Conservation (phyloP, 75 land plant genomes). For the Sequoia sempervirens region DNA sequence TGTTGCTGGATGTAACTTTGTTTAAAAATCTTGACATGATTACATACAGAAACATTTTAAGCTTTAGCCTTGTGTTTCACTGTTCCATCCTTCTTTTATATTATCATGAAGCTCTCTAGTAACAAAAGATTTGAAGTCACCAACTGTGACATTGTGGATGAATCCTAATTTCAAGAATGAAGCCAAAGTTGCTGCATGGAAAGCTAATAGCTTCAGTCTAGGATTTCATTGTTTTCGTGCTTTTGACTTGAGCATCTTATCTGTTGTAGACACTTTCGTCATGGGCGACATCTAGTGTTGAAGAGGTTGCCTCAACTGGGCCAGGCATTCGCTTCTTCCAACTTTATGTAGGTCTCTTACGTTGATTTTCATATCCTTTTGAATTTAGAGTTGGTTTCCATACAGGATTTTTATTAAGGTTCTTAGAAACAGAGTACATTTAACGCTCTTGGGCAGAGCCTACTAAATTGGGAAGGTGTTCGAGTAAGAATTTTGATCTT, state of each 20-base stretch:
- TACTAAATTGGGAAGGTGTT: neutral
- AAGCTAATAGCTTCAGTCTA: neutral
- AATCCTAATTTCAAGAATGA: neutral
- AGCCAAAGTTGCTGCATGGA: neutral
- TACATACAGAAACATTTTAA: constrained; percentile 12
- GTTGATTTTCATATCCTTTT: neutral
- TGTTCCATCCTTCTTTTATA: neutral
- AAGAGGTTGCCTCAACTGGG: constrained; percentile 85
- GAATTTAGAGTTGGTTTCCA: neutral
- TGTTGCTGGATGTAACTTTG: too few relatives aligned
- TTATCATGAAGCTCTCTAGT: neutral
- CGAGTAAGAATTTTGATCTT: neutral
- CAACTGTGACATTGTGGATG: neutral
- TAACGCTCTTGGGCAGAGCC: neutral
- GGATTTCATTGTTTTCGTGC: neutral
- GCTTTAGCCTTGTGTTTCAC: neutral
- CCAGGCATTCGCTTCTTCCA: constrained; percentile 87
- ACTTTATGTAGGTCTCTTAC: constrained; percentile 56
- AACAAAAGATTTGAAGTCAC: neutral
- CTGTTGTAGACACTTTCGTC: constrained; percentile 71
- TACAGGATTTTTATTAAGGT: constrained; percentile 7
- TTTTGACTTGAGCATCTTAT: neutral
- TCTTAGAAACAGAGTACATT: neutral
- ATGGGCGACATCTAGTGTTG: constrained; percentile 83
- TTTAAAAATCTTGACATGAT: too few relatives aligned